A percentile compares a stretch with the other conserved stretches of the same genome.
phyloP scores from a whole-genome alignment of 768 basidiomycete species.

The Termitomyces sp. region DNA sequence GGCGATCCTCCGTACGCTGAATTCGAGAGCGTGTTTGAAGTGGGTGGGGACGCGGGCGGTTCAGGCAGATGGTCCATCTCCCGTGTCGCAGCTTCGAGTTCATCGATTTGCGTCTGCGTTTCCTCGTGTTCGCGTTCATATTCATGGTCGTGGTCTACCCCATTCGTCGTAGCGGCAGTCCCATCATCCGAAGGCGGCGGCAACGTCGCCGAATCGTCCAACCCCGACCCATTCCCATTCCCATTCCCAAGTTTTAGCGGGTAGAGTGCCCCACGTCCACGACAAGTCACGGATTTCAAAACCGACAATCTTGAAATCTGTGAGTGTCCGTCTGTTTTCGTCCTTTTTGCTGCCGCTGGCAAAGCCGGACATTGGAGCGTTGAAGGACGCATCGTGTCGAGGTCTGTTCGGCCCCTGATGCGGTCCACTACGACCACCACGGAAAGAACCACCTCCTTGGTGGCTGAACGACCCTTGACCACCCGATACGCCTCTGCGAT shows the following conservation, averaged over 20 bases:
- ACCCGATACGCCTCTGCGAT: slow-evolving; percentile 59
- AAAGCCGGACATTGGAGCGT: slow-evolving; percentile 20
- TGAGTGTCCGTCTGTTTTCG: slow-evolving; percentile 88
- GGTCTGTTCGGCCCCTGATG: slow-evolving; percentile 39
- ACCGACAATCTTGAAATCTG: slow-evolving; percentile 96
- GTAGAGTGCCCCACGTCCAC: slow-evolving; percentile 84
- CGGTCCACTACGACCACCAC: slow-evolving; percentile 38
- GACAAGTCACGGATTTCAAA: slow-evolving; percentile 77
- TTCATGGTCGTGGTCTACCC: slow-evolving; percentile 10
- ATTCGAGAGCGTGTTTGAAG: slow-evolving; percentile 46
- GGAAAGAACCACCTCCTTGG: slow-evolving; percentile 24
- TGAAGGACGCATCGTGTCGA: slow-evolving; percentile 42
- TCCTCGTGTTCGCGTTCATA: slow-evolving; percentile 11
- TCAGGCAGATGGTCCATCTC: slow-evolving; percentile 51
- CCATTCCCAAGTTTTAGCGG: slow-evolving; percentile 13
- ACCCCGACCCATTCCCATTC: slow-evolving; percentile 57
- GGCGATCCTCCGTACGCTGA: slow-evolving; percentile 46
- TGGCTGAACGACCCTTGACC: slow-evolving; percentile 51
- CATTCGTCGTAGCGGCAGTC: slow-evolving; percentile 18
- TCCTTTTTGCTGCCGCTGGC: slow-evolving; percentile 56
- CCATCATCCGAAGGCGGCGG: too few relatives aligned
- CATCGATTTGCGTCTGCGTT: slow-evolving; percentile 17
- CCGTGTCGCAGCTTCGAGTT: slow-evolving; percentile 15
- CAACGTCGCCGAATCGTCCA: too few relatives aligned
- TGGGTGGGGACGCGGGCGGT: slow-evolving; percentile 55